Evolutionary conservation across 2,329 filamentous ascomycete species (phyloP).

Genomic region (Magnaporthiopsis poae): DNA sequence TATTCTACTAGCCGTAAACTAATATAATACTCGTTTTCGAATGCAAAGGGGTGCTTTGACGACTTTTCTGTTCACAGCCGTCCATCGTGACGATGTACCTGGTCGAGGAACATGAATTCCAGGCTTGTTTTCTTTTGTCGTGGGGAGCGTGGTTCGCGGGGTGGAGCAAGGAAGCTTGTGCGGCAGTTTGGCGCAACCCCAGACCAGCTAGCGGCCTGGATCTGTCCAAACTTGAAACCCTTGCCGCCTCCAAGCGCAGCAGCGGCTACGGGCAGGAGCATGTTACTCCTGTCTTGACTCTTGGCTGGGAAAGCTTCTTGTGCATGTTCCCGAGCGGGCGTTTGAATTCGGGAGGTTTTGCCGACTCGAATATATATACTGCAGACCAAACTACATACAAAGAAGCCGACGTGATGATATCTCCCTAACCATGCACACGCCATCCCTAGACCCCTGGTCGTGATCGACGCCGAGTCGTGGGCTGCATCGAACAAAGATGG

Average conservation of each 20-base stretch:
- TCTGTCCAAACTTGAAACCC: background rate
- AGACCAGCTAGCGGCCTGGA: background rate
- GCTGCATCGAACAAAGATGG: background rate
- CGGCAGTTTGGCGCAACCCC: background rate
- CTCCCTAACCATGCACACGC: too few relatives aligned
- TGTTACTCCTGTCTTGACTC: too few relatives aligned
- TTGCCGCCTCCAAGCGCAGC: background rate
- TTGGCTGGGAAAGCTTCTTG: too few relatives aligned
- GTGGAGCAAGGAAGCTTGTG: background rate
- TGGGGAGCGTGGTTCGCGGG: too few relatives aligned
- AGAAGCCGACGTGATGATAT: background rate
- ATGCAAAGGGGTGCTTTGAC: too few relatives aligned
- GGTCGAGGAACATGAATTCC: too few relatives aligned
- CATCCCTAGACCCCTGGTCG: background rate
- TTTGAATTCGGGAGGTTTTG: background rate
- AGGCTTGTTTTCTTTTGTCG: too few relatives aligned
- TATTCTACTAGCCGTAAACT: too few relatives aligned
- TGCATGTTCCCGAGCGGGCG: too few relatives aligned
- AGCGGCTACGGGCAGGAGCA: background rate
- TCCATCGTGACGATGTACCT: too few relatives aligned
- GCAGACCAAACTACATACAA: background rate
- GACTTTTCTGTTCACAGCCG: too few relatives aligned
- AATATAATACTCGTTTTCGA: too few relatives aligned
- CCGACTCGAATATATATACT: background rate
- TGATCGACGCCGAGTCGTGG: background rate